Evolutionary conservation across 2,329 filamentous ascomycete genomes (phyloP).

Genomic region (Graphiopsis chlorocephala): DNA sequence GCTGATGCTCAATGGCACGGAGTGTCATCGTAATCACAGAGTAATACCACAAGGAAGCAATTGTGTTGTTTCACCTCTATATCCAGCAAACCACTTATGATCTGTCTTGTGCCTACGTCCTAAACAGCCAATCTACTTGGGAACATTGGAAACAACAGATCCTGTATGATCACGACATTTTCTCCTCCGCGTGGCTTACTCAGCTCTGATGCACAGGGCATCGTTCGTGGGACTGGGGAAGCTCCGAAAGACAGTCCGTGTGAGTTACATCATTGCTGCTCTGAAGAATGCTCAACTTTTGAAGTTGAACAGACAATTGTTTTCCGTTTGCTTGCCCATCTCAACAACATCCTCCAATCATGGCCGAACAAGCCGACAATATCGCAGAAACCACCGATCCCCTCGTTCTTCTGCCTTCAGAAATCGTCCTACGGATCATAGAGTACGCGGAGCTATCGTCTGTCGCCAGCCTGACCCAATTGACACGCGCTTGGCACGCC

Average conservation of each 20-base stretch:
- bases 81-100: background rate
- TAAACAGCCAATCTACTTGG: background rate
- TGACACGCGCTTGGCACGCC: conserved; percentile 39
- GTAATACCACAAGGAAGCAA: background rate
- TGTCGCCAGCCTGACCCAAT: conserved; percentile 37
- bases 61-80: background rate
- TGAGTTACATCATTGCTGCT: conserved; percentile 1
- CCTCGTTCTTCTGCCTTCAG: conserved; percentile 35
- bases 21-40: background rate
- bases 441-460: conserved; percentile 38
- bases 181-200: background rate
- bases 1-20: background rate
- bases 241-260: background rate
- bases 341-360: background rate
- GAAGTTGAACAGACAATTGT: background rate
- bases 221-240: background rate
- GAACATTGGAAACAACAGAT: background rate
- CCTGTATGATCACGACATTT: background rate
- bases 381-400: conserved; percentile 22
- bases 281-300: background rate
- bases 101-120: background rate
- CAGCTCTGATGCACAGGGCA: background rate
- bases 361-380: background rate
- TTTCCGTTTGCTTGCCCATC: background rate
- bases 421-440: conserved; percentile 42